A percentile compares a stretch with the other conserved stretches of the same genome.
Conservation (phyloP, 208 protist genomes). For the Zelonia costaricensis region DNA sequence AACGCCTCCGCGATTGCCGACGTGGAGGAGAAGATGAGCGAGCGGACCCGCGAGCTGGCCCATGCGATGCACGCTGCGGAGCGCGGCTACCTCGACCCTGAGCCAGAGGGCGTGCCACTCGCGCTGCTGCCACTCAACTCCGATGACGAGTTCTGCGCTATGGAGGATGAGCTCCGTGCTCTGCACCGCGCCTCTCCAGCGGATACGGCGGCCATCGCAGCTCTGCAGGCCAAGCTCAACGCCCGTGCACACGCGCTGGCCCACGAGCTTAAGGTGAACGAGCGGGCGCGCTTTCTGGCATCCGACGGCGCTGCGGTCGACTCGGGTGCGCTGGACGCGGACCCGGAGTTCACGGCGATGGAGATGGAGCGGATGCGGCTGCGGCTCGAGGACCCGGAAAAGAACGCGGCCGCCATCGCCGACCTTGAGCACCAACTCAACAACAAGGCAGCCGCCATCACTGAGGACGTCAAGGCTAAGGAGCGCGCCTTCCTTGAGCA, state of each 20-base stretch:
- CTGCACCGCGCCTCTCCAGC: conserved; percentile 14
- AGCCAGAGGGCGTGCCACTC: conserved; percentile 43
- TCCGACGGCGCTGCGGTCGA: conserved; percentile 18
- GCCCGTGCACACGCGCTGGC: conserved; percentile 46
- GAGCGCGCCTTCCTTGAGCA: conserved; percentile 47
- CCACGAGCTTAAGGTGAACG: conserved; percentile 30
- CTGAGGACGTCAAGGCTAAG: conserved; percentile 17
- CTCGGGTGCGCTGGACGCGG: conserved; percentile 43
- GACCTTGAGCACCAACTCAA: conserved; percentile 41
- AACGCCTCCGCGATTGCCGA: conserved; percentile 22
- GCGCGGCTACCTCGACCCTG: conserved; percentile 47
- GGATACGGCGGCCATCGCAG: conserved; percentile 14
- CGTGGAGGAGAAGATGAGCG: conserved; percentile 33
- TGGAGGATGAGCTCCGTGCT: conserved; percentile 47
- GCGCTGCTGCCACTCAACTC: conserved; percentile 55
- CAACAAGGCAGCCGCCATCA: conserved; percentile 36
- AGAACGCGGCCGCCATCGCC: conserved; percentile 16
- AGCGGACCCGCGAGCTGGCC: conserved; percentile 46
- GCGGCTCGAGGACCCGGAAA: conserved; percentile 10
- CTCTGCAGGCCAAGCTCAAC: conserved; percentile 43
- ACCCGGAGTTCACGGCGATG: conserved; percentile 49
- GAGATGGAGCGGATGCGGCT: conserved; percentile 41
- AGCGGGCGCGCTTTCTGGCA: conserved; percentile 36
- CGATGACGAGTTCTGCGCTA: conserved; percentile 38
- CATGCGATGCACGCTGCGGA: conserved; percentile 50